Evolutionary conservation across 1,284 basidiomycete species (phyloP).

Genomic region (Sphaerobolus stellatus): DNA sequence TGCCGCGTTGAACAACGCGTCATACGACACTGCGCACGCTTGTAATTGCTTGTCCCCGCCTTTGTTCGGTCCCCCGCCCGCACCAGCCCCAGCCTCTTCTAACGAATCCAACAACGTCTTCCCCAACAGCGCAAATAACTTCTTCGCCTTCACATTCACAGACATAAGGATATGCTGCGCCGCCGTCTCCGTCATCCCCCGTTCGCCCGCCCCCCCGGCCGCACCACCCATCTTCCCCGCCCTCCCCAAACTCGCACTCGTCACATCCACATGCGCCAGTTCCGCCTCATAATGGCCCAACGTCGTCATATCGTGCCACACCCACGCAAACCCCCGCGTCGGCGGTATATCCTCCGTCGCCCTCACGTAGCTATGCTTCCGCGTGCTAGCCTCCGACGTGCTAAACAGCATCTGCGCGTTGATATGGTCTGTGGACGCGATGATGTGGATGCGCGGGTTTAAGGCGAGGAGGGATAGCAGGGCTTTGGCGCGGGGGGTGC

Average conservation of each 20-base stretch:
- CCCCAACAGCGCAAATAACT: slow-evolving; percentile 70
- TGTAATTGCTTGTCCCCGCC: slow-evolving; percentile 31
- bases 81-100: slow-evolving; percentile 35
- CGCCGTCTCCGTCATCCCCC: slow-evolving; percentile 73
- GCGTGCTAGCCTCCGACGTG: slow-evolving; percentile 54
- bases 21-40: slow-evolving; percentile 57
- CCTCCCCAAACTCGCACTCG: slow-evolving; percentile 59
- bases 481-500: slow-evolving; percentile 58
- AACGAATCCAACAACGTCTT: slow-evolving; percentile 62
- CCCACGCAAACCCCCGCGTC: slow-evolving; percentile 70
- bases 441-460: slow-evolving; percentile 71
- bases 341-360: slow-evolving; percentile 27
- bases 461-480: slow-evolving; percentile 69
- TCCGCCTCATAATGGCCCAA: slow-evolving; percentile 80
- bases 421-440: slow-evolving; percentile 84
- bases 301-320: slow-evolving; percentile 88
- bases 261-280: slow-evolving; percentile 63
- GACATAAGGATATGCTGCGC: slow-evolving; percentile 81
- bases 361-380: slow-evolving; percentile 38
- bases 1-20: slow-evolving; percentile 61
- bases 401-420: slow-evolving; percentile 79
- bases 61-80: slow-evolving; percentile 33
- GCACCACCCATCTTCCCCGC: slow-evolving; percentile 41
- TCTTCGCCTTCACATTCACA: slow-evolving; percentile 84
- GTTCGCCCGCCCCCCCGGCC: slow-evolving; percentile 33